Evolutionary conservation across 306 rosid genomes (phyloP), one percentile per base, ranked within the genome.

Genomic region (Cicer bijugum): DNA sequence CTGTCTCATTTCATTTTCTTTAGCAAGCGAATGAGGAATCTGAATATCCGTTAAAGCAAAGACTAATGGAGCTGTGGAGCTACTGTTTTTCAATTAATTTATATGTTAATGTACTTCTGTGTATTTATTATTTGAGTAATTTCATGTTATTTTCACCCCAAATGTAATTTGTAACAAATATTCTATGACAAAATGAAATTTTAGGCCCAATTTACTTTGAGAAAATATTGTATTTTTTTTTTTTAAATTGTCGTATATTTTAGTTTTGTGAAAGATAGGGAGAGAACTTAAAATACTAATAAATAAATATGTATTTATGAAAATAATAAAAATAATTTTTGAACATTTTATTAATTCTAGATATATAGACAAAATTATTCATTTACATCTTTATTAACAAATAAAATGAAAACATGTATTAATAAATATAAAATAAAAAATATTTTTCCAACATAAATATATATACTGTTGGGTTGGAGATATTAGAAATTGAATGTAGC

Each of bases 1-100:
- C 10, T 65, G 33, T 14, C 9, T 48, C 59, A 19, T 61, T 12
- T 11, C 28, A 7, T 50, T 82, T 71, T 15, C 40, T 55, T 66
- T 10, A n/a, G 55, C 90, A 82, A 89, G 87, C 68, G 79, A n/a
- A 81, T 88, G 85, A 79, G 82, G 81, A 87, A 88, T 82, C 84
- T 86, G 48, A 86, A 78, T 85, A 74, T 85, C 50, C 86, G 71
- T 56, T 79, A 82, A 84, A 46, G 74, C 48, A 70, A 61, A 67
- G 35, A 75, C 53, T 1, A 23, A 6, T 19, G 39, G 48, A 61
- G 43, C 14, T 43, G 8, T 59, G 57, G 53, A 71, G 19, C 74
- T 38, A 40, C 67, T 44, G 28, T 8, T 65, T 59, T 75, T 80
- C 44, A 73, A 72, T 17, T 60, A 73, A 72, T n/a, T 53, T 68